These are phyloP conservation scores for Globisporangium cederbergense DNA, from an alignment of 352 stramenopile genomes.

Conservation along the genomic window DNA sequence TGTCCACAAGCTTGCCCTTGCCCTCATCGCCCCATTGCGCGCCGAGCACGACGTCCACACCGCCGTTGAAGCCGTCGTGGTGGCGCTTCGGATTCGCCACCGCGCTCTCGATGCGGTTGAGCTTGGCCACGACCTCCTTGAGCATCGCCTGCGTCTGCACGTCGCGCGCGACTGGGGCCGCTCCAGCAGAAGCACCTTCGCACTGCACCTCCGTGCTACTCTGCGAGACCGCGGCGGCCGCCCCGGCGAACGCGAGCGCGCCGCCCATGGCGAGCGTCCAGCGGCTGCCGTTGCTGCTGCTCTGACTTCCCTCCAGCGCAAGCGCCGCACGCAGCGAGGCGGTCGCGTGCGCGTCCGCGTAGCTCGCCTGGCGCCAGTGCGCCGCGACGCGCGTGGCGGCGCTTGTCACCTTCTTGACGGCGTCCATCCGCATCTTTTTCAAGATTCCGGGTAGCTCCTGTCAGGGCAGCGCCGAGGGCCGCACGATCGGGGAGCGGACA, in stretches of 20 bases:
- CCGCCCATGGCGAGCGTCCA: conserved; percentile 28
- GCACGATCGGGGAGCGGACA: not conserved
- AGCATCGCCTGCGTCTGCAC: conserved; percentile 64
- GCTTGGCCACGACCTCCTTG: conserved; percentile 81
- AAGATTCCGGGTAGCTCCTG: conserved; percentile 21
- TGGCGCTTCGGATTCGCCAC: conserved; percentile 79
- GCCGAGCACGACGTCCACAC: conserved; percentile 94
- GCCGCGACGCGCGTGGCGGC: conserved; percentile 39
- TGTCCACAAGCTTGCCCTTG: conserved; percentile 99
- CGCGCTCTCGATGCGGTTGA: conserved; percentile 85
- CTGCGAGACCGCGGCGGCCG: conserved; percentile 11
- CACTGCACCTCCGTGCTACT: conserved; percentile 22
- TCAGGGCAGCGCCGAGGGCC: conserved; percentile 1
- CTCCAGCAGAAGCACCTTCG: conserved; percentile 20
- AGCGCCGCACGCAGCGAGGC: conserved; percentile 42
- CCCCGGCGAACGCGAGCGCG: conserved; percentile 27
- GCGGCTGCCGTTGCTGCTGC: conserved; percentile 17
- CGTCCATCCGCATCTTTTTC: conserved; percentile 54
- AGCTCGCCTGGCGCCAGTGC: conserved; percentile 26
- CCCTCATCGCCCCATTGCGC: conserved; percentile 99
- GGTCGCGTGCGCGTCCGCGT: conserved; percentile 25
- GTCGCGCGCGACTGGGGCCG: conserved; percentile 42
- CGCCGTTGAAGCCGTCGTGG: conserved; percentile 57
- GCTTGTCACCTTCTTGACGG: conserved; percentile 36
- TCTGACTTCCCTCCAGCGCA: conserved; percentile 40